phyloP scores from a whole-genome alignment of 768 basidiomycete species.

The Phaffia australis region DNA sequence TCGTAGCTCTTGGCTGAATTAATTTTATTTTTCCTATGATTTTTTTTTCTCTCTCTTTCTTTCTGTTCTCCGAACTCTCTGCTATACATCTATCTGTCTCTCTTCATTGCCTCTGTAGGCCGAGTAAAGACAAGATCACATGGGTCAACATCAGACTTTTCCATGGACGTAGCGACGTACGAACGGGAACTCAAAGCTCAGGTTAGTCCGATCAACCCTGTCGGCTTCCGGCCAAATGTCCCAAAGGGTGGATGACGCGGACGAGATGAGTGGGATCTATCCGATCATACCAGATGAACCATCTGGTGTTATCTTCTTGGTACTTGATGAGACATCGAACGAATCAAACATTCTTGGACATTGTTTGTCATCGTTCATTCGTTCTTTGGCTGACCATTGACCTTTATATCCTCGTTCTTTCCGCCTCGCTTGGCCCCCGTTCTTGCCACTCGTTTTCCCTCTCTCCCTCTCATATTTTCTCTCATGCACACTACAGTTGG shows the following conservation, averaged over 20 bases:
- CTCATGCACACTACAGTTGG: constrained; percentile 47
- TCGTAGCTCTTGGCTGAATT: neutral
- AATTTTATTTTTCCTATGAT: no score
- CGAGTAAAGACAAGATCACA: no score
- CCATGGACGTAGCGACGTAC: no score
- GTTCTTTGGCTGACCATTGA: neutral
- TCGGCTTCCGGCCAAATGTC: no score
- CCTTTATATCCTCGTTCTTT: no score
- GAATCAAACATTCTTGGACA: neutral
- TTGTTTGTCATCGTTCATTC: neutral
- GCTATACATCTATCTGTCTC: neutral
- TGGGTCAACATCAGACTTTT: no score
- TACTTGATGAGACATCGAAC: neutral
- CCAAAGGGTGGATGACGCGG: no score
- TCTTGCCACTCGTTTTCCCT: neutral
- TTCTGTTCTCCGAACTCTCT: neutral
- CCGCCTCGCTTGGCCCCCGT: neutral
- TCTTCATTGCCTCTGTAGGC: no score
- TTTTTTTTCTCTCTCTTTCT: neutral
- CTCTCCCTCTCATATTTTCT: neutral
- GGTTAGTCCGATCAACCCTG: no score
- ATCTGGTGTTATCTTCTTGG: neutral
- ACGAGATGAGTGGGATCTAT: no score
- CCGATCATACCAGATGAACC: neutral
- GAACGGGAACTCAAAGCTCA: no score